Base-by-base conservation (phyloP, 352 stramenopile species). In the Thraustotheca clavata region DNA sequence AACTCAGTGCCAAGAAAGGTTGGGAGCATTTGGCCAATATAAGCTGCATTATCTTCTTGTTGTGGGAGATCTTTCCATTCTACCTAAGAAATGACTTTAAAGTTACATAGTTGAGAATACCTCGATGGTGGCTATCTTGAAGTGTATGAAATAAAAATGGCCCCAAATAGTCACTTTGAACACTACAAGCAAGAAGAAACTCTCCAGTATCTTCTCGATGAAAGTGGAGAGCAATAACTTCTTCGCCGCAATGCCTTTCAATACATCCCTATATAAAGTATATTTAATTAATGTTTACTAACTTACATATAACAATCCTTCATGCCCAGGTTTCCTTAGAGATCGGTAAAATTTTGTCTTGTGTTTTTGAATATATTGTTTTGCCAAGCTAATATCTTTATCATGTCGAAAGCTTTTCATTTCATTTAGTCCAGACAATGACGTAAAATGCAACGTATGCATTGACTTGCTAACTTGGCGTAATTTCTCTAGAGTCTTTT, bases 1-100 rank as follows among this genome's bases (percentile, higher is more conserved):
- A 94, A 93, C 66, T 92, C 81, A 11, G 80, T 95, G 33, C 87
- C 86, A 1, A 94, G 59, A 59, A 95, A 93, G 54, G 87, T 95
- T 24, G 77, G 73, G 29, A 79, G 67, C 57, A 96, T 81, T 20
- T 76, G 80, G 3, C 87, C 87, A 1, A 96, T 66, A 52, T 90
- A 95, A 26, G 89, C 79, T 20, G 85, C 83, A 26, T 75, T 88
- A 60, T 92, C 83, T 49, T 89, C 79, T 52, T 73, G 83, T 36
- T 80, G 81, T 0, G 86, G 80, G n/a, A 93, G 65, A 31, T 91
- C 83, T 16, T 77, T 77, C 68, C 83, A 87, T 39, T 73, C 76
- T 52, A 52, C 9, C 38, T 16, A 16, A 43, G 16, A 43, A 14
- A 24, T 24, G n/a, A 52, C 7, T 2, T 60, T 1, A n/a, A 14